phyloP scores from a whole-genome alignment of 495 filamentous ascomycete genomes.

The Daldinia loculata region DNA sequence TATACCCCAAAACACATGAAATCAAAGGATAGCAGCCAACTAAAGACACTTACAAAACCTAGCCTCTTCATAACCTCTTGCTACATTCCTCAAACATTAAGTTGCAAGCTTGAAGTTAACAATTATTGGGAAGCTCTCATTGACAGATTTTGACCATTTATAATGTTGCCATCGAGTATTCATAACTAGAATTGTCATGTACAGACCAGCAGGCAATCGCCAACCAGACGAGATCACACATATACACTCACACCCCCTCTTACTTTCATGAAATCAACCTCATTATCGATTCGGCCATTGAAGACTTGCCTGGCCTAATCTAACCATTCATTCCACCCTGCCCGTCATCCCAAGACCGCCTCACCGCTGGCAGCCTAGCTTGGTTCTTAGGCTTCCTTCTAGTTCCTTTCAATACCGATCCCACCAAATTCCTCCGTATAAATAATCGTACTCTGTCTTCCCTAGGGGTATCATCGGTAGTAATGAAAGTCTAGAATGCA shows the following conservation, averaged over 20 bases:
- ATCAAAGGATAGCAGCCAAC: background rate
- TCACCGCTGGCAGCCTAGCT: background rate
- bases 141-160: background rate
- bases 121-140: background rate
- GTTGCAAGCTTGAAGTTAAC: background rate
- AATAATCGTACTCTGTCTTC: slow-evolving; percentile 31
- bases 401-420: background rate
- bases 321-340: background rate
- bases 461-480: slow-evolving; percentile 42
- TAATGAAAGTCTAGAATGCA: slow-evolving; percentile 44
- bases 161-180: background rate
- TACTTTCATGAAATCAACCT: background rate
- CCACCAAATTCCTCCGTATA: slow-evolving; percentile 8
- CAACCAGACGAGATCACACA: background rate
- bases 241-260: background rate
- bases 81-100: background rate
- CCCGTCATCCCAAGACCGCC: background rate
- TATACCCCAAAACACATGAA: background rate
- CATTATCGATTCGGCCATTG: background rate
- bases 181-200: background rate
- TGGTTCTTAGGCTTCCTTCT: background rate
- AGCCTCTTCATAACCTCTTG: background rate
- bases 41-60: background rate
- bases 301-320: background rate
- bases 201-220: background rate